phyloP scores from a whole-genome alignment of 2,329 filamentous ascomycete genomes.

The Apiospora arundinis region DNA sequence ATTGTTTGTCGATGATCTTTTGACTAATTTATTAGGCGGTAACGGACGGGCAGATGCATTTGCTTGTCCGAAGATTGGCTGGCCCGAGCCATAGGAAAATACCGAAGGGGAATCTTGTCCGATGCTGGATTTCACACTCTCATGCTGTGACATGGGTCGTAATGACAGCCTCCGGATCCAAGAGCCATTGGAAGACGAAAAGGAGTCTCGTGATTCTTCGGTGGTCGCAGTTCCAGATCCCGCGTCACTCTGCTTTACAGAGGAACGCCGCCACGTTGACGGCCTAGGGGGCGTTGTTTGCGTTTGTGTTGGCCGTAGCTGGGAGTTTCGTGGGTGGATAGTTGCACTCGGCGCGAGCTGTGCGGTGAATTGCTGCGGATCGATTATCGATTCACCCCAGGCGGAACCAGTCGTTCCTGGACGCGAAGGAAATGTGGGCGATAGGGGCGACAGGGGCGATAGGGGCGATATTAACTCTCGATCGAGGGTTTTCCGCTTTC shows the following conservation, averaged over 20 bases:
- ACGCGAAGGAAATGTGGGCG: slow-evolving; percentile 43
- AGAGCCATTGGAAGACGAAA: slow-evolving; percentile 69
- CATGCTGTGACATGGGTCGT: slow-evolving; percentile 68
- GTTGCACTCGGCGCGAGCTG: slow-evolving; percentile 18
- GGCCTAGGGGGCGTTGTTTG: slow-evolving; percentile 48
- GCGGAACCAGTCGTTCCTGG: slow-evolving; percentile 51
- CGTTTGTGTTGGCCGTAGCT: slow-evolving; percentile 33
- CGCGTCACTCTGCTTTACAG: slow-evolving; percentile 42
- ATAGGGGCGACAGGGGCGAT: slow-evolving; percentile 36
- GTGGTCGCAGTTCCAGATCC: slow-evolving; percentile 42
- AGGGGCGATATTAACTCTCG: slow-evolving; percentile 41
- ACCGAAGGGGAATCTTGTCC: slow-evolving; percentile 71
- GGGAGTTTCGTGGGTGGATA: slow-evolving; percentile 37
- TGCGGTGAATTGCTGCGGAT: slow-evolving; percentile 25
- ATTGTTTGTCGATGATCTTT: slow-evolving; percentile 68
- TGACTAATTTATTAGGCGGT: slow-evolving; percentile 78
- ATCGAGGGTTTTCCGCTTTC: slow-evolving; percentile 43
- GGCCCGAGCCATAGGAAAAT: slow-evolving; percentile 70
- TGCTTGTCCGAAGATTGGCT: slow-evolving; percentile 62
- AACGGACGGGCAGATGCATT: slow-evolving; percentile 50
- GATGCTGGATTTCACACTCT: slow-evolving; percentile 68
- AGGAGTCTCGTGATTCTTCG: slow-evolving; percentile 60
- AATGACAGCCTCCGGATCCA: slow-evolving; percentile 77
- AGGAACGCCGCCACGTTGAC: slow-evolving; percentile 44
- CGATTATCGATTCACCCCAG: slow-evolving; percentile 36